These are phyloP conservation scores for Akanthomyces muscarius DNA, from an alignment of 2,329 filamentous ascomycete species.

Conservation along the genomic window DNA sequence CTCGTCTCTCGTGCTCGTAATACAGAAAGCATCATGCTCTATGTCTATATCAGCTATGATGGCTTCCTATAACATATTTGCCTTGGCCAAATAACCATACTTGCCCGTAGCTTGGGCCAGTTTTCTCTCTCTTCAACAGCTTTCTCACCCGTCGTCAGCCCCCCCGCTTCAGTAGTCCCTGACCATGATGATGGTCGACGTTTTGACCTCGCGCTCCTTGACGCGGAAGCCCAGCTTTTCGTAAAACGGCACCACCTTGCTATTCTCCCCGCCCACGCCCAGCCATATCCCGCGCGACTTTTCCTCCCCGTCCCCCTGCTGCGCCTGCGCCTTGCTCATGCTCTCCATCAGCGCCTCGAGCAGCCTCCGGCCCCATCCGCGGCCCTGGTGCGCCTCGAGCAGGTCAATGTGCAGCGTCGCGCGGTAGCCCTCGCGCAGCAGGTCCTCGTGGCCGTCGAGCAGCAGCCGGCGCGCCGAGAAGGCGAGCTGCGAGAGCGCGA, in stretches of 20 bases:
- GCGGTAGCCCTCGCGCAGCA: slow-evolving; percentile 32
- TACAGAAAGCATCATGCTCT: too few species aligned
- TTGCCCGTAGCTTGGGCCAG: too few species aligned
- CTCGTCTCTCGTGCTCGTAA: too few species aligned
- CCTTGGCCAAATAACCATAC: too few species aligned
- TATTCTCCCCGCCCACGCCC: slow-evolving; percentile 43
- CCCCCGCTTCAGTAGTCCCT: slow-evolving; percentile 26
- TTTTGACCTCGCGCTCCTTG: slow-evolving; percentile 32
- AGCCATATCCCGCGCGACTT: slow-evolving; percentile 37
- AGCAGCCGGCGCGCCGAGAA: slow-evolving; percentile 40
- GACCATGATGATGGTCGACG: slow-evolving; percentile 40
- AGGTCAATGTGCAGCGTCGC: slow-evolving; percentile 50
- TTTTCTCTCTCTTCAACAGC: too few species aligned
- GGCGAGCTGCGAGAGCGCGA: slow-evolving; percentile 38
- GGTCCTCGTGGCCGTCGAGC: slow-evolving; percentile 31
- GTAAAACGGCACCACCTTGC: slow-evolving; percentile 46
- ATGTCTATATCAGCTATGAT: too few species aligned
- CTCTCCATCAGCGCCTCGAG: slow-evolving; percentile 39
- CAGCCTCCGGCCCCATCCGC: slow-evolving; percentile 43
- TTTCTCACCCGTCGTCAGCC: not conserved
- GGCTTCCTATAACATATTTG: too few species aligned
- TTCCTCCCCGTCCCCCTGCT: not conserved
- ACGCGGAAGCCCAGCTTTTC: slow-evolving; percentile 43
- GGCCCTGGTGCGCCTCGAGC: slow-evolving; percentile 37
- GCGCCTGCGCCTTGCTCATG: slow-evolving; percentile 25